A percentile compares a stretch with the other conserved stretches of the same genome.
phyloP scores from a whole-genome alignment of 179 eudicot species.

The Spergularia azorica region DNA sequence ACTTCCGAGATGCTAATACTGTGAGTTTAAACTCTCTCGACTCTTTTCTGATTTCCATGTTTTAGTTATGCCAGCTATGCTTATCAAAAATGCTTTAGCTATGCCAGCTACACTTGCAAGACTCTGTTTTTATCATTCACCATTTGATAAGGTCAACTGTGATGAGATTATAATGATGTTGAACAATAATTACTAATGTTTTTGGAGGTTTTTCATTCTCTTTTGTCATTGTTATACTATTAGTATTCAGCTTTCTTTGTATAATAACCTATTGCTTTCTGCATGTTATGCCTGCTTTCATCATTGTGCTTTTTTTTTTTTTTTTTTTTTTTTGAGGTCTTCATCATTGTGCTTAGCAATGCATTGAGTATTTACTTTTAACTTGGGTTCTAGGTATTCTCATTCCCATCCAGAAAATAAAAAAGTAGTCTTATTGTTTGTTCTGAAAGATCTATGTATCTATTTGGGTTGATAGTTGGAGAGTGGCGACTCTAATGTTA shows the following conservation, averaged over 20 bases:
- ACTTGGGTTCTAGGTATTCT: too few relatives aligned
- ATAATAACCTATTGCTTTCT: too few relatives aligned
- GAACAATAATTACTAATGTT: not conserved
- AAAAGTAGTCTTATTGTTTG: not conserved
- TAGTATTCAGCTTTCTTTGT: not conserved
- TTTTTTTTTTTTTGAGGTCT: too few relatives aligned
- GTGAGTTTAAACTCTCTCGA: constrained; percentile 48
- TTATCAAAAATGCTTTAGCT: not conserved
- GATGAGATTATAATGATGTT: not conserved
- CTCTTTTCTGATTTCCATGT: constrained; percentile 2
- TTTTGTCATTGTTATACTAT: not conserved
- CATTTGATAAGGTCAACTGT: not conserved
- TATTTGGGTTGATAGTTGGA: not conserved
- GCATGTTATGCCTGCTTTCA: not conserved
- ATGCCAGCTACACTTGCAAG: not conserved
- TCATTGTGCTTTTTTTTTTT: too few relatives aligned
- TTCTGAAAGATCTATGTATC: not conserved
- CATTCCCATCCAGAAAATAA: too few relatives aligned
- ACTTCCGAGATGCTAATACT: constrained; percentile 85
- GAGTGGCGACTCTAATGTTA: not conserved
- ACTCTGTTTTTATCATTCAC: not conserved
- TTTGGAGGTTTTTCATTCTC: not conserved
- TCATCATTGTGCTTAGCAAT: too few relatives aligned
- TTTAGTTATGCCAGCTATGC: not conserved
- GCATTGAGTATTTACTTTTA: too few relatives aligned